Percentiles rank a stretch among this genome's conserved stretches.
Evolutionary conservation across 805 yeast genomes (phyloP).

Genomic region (Debaryomyces maramus): DNA sequence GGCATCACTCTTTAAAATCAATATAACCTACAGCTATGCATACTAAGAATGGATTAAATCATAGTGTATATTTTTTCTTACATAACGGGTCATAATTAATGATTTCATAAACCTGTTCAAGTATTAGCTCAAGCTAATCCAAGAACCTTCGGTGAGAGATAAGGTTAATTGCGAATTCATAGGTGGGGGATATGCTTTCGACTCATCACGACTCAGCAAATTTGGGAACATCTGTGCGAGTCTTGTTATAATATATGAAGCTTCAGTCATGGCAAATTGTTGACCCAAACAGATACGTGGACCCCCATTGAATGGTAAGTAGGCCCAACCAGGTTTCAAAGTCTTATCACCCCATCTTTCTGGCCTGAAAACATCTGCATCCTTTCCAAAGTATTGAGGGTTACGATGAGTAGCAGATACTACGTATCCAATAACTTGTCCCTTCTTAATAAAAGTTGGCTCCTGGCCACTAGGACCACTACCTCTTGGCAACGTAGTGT

Average conservation of each 20-base stretch:
- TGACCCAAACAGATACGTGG: conserved; percentile 42
- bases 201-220: conserved; percentile 11
- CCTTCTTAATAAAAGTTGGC: conserved; percentile 46
- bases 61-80: too few relatives aligned
- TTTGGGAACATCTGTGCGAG: conserved; percentile 31
- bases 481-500: conserved; percentile 52
- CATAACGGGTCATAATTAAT: too few relatives aligned
- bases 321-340: conserved; percentile 33
- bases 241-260: conserved; percentile 29
- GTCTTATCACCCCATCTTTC: conserved; percentile 29
- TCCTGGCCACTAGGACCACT: conserved; percentile 41
- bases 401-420: conserved; percentile 46
- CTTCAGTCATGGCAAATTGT: conserved; percentile 40
- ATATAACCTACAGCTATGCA: too few relatives aligned
- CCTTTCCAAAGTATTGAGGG: conserved; percentile 28
- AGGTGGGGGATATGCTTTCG: conserved; percentile 22
- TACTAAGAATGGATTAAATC: too few relatives aligned
- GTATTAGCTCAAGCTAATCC: too few relatives aligned
- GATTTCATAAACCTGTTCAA: too few relatives aligned
- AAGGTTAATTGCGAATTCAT: conserved; percentile 34
- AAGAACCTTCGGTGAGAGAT: too few relatives aligned
- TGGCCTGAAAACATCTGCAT: conserved; percentile 28
- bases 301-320: conserved; percentile 38
- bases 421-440: conserved; percentile 40
- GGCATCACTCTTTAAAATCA: too few relatives aligned